Base-by-base conservation (phyloP, 345 rosid species). In the Gossypium longicalyx region DNA sequence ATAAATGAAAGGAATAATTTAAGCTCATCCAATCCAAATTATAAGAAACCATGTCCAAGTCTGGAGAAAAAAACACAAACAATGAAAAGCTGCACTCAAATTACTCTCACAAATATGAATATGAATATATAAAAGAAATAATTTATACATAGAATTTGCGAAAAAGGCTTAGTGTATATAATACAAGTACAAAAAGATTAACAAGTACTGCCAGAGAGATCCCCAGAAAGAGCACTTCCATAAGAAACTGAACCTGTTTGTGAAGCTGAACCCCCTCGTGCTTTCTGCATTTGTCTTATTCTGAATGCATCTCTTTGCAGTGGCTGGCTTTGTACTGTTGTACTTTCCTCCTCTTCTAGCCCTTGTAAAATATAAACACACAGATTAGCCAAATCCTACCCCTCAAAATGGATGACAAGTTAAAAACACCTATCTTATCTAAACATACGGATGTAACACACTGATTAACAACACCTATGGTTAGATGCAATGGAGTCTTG, bases 211-310 rank as follows among this genome's bases (percentile, higher is more conserved):
- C 91, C 97, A 2, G 97, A 90, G 51, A 90, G 83, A 67, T 94
- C 97, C 13, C 97, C 97, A 7, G 98, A 94, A 76, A 87, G 67
- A 10, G 88, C 97, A 75, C 97, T 94, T 56, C 97, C 97, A 77
- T 91, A 92, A 0, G 95, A 94, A 20, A 84, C 87, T 10, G 97
- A 94, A 43, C 97, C 95, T 0, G 97, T 91, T 77, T 90, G 97
- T 8, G 97, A 92, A n/a, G 87, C 77, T 19, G 91, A 47, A 49
- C 83, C 84, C 41, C 84, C 89, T 65, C 94, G 88, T 34, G 91
- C 85, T 77, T 87, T 94, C 76, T 87, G 93, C 74, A 89, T 87
- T 67, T 92, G 97, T 38, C 99, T 85, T 60, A 92, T 81, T 75
- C 88, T 86, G 79, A 92, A 92, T 47, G 80, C 87, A 77, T 94